Evolutionary conservation across 1,284 basidiomycete species (phyloP), one percentile per base, ranked within the genome.

Genomic region (Coriolopsis trogii): DNA sequence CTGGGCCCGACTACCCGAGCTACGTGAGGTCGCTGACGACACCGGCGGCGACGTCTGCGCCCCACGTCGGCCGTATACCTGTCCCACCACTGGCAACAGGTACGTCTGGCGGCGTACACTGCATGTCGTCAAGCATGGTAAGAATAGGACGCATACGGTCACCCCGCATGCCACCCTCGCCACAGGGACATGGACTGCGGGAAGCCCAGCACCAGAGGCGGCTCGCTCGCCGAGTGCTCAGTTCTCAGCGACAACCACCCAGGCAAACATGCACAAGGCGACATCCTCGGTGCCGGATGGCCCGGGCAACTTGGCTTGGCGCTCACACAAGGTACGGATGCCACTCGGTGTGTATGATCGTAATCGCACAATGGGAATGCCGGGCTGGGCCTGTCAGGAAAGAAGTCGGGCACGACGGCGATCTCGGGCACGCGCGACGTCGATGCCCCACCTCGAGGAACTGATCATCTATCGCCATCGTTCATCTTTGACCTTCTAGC

Each of bases 391-490:
- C 48, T 43, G 47, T 49, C 47, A 50, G 44, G 41, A 44, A 50
- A 50, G 41, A 44, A 50, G 41, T 23, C 34, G 21, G 29, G 30
- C 15, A 16, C 16, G 16, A 36, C 49, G 49, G 49, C 26, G 20
- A 50, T 50, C 49, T 50, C 49, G 49, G 49, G 26, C 41, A 50
- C 41, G 42, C 42, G 24, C 42, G 42, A 34, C 10, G 20, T n/a
- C 42, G 26, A 34, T n/a, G n/a, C n/a, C n/a, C n/a, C n/a, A n/a
- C n/a, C n/a, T n/a, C n/a, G n/a, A n/a, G n/a, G n/a, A n/a, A n/a
- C n/a, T n/a, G n/a, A n/a, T n/a, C n/a, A n/a, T n/a, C n/a, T n/a
- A n/a, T n/a, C n/a, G n/a, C n/a, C n/a, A n/a, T n/a, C n/a, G n/a
- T n/a, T n/a, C n/a, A n/a, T n/a, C n/a, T n/a, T n/a, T n/a, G n/a